Base-by-base conservation (phyloP, 2,329 filamentous ascomycete genomes). In the Helicocarpus griseus region DNA sequence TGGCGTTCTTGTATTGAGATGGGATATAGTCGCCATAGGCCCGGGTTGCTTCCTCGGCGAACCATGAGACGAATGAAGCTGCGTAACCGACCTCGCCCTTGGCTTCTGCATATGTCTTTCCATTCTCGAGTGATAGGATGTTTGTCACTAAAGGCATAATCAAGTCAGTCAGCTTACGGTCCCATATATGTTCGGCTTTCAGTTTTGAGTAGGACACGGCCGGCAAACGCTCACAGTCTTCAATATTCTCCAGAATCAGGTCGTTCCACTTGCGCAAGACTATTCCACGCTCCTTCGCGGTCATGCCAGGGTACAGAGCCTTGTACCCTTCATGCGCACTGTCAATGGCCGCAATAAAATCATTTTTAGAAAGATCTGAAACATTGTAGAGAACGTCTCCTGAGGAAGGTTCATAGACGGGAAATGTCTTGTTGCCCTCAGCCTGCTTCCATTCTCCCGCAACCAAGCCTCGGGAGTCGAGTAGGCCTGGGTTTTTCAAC, bases 1-100 rank as follows among this genome's bases (percentile, higher is more conserved):
- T 77, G 69, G 90, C 89, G 5, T 81, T 82, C 0, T 84, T 74
- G 2, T 85, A 73, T 3, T 78, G 82, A 11, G 84, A 77, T 3
- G 77, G 73, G 28, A 82, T 78, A 2, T 73, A 76, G 50, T 76
- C 73, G 29, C 78, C 79, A 51, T 75, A 73, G 0, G 61, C 54
- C 5, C 73, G 61, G n/a, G 69, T 65, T 3, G 79, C 75, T 57
- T 77, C 76, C 53, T 74, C 76, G 11, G 69, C 67, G 58, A 78
- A 79, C 75, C 76, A 79, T 39, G 70, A 65, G 39, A 77, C 67
- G 61, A 78, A 79, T 54, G 64, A 69, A 0, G 74, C 71, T 4
- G 72, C 74, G 53, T 76, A 78, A 2, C 56, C 58, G 1, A 76
- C 68, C 57, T 77, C 76, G 13, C 72, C 73, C 52, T 69, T 69